A percentile compares a stretch with the other conserved stretches of the same genome.
phyloP scores from a whole-genome alignment of 2,329 filamentous ascomycete genomes.

The Fusarium phyllophilum region DNA sequence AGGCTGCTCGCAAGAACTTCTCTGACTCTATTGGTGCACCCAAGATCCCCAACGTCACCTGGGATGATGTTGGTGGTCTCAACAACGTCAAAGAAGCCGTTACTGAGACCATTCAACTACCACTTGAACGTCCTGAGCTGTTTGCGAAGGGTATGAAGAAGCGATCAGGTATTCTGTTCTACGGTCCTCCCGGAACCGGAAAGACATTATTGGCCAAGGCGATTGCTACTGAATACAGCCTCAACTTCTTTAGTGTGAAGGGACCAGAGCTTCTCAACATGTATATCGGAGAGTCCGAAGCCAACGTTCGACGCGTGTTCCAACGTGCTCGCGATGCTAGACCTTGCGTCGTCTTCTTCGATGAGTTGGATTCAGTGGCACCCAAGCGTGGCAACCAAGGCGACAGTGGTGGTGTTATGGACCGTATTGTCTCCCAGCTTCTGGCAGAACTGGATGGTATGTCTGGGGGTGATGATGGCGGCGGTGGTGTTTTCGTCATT shows the following conservation, averaged over 20 bases:
- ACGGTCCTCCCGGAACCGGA: conserved; percentile 89
- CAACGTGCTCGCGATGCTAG: conserved; percentile 86
- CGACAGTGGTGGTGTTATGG: conserved; percentile 97
- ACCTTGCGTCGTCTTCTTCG: conserved; percentile 93
- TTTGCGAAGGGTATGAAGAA: conserved; percentile 99
- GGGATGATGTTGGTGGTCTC: conserved; percentile 94
- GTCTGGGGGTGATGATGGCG: conserved; percentile 88
- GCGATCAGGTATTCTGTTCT: conserved; percentile 91
- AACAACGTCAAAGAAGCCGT: conserved; percentile 97
- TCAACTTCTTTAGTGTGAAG: conserved; percentile 96
- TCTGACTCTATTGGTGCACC: conserved; percentile 96
- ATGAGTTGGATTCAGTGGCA: conserved; percentile 91
- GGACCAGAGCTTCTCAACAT: conserved; percentile 92
- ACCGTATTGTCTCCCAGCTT: conserved; percentile 93
- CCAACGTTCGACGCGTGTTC: conserved; percentile 89
- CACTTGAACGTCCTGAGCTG: conserved; percentile 88
- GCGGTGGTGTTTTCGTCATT: conserved; percentile 94
- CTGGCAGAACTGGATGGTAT: conserved; percentile 97
- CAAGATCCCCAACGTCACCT: conserved; percentile 96
- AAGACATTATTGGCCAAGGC: conserved; percentile 94
- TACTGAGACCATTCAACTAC: conserved; percentile 94
- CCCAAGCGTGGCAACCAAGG: conserved; percentile 97
- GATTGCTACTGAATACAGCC: conserved; percentile 90
- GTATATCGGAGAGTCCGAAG: conserved; percentile 96
- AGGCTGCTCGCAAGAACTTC: conserved; percentile 96